Conservation (phyloP, 2,329 filamentous ascomycete genomes). For the Fusarium caatingaense region DNA sequence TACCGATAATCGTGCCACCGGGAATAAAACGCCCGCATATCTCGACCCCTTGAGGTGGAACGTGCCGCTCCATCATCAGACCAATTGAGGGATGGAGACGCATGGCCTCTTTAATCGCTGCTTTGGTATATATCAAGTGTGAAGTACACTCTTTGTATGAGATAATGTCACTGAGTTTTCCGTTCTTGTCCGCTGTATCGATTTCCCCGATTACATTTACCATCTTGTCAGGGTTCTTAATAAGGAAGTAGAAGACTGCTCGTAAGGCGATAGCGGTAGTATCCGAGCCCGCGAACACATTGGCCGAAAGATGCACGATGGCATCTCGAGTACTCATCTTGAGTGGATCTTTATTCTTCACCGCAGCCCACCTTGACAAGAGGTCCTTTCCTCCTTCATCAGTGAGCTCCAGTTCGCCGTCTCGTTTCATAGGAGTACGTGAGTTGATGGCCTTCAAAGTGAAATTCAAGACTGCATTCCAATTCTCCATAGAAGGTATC, state of each 20-base stretch:
- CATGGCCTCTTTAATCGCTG: conserved; percentile 35
- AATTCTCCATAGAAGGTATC: neutral
- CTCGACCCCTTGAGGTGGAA: neutral
- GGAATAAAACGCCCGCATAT: conserved; percentile 1
- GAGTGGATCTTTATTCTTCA: neutral
- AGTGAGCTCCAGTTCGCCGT: neutral
- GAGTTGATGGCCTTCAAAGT: neutral
- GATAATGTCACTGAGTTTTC: neutral
- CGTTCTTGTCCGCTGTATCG: neutral
- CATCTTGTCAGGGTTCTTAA: neutral
- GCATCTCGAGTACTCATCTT: neutral
- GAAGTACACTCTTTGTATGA: neutral
- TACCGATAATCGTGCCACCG: neutral
- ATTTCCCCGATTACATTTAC: neutral
- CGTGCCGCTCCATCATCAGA: conserved; percentile 13
- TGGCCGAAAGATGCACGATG: neutral
- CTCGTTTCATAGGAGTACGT: neutral
- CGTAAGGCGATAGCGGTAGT: neutral
- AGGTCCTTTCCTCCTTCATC: neutral
- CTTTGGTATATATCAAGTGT: conserved; percentile 23
- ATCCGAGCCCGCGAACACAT: neutral
- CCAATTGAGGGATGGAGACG: conserved; percentile 36
- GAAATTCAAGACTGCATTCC: neutral
- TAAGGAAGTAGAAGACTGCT: neutral
- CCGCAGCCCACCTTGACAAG: neutral